phyloP scores from a whole-genome alignment of 345 rosid genomes.

The Excoecaria cochinchinensis region DNA sequence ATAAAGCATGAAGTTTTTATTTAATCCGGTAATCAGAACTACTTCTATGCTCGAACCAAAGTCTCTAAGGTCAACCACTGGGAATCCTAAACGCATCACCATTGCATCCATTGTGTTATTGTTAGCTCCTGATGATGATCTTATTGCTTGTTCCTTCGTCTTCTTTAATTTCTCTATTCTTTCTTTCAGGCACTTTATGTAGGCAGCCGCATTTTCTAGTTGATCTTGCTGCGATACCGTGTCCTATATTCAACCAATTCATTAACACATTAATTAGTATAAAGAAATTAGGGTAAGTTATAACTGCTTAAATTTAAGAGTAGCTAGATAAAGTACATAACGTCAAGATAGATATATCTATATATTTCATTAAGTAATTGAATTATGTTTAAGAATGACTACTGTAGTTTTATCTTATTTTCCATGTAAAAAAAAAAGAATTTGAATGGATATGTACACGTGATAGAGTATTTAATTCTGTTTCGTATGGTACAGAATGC shows the following conservation, averaged over 20 bases:
- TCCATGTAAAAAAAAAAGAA: not conserved
- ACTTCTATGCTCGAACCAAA: constrained; percentile 44
- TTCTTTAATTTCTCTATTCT: constrained; percentile 37
- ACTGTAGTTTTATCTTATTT: too few relatives aligned
- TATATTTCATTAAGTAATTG: too few relatives aligned
- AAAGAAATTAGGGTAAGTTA: too few relatives aligned
- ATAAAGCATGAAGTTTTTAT: constrained; percentile 38
- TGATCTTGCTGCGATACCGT: constrained; percentile 40
- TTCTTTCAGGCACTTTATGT: constrained; percentile 41
- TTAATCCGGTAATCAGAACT: constrained; percentile 35
- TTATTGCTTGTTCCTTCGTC: constrained; percentile 36
- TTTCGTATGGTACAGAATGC: not conserved
- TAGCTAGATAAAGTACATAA: too few relatives aligned
- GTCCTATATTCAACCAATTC: constrained; percentile 22
- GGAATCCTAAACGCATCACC: constrained; percentile 20
- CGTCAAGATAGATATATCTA: too few relatives aligned
- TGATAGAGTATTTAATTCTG: too few relatives aligned
- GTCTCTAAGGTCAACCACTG: constrained; percentile 41
- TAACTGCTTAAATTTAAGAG: too few relatives aligned
- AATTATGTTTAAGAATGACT: not conserved
- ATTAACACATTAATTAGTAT: not conserved
- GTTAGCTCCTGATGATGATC: not conserved
- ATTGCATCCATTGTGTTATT: not conserved
- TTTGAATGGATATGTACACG: not conserved
- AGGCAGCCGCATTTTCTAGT: constrained; percentile 44